Base-by-base conservation (phyloP, 2,329 filamentous ascomycete genomes). In the Zelopaecilomyces penicillatus region DNA sequence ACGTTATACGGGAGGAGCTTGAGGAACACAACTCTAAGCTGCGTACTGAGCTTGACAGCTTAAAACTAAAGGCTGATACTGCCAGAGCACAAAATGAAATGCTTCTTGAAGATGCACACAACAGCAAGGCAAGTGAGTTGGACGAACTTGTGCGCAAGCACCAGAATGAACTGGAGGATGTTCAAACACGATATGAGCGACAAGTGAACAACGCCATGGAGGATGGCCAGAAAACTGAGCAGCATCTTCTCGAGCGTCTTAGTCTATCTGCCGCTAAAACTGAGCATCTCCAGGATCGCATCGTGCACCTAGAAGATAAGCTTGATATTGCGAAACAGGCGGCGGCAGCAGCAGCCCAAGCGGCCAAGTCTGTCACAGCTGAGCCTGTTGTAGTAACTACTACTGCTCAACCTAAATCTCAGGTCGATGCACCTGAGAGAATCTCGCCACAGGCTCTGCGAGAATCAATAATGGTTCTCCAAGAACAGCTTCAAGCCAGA, bases 401-500 rank as follows among this genome's bases (percentile, higher is more conserved):
- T 6, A 52, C 54, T 40, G 55, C 50, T 41, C 42, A 53, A 38
- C 43, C 50, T 5, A 46, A 50, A 5, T 66, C 70, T 28, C 67
- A 63, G 53, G 61, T 69, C 47, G 74, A 76, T 26, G 66, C 82
- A 4, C 85, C 87, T 0, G 88, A 93, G 62, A 95, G 85, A 72
- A 87, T 96, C 46, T 96, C 91, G 3, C 87, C 90, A 1, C 91
- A 97, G 65, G 93, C 93, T 5, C 77, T 98, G 30, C 85, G 93
- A 30, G 93, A 98, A 65, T 95, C 90, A 1, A 96, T 98, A 59
- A 82, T 95, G 66, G 93, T 96, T 12, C 74, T 98, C 28, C 93
- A 98, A 66, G 91, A 97, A 64, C 93, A 98, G 64, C 76, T 98
- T 5, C 93, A 97, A 63, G 88, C 93, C 55, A 89, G 93, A 43